Evolutionary conservation across 805 yeast species (phyloP).

Genomic region (Ogataea zsoltii): DNA sequence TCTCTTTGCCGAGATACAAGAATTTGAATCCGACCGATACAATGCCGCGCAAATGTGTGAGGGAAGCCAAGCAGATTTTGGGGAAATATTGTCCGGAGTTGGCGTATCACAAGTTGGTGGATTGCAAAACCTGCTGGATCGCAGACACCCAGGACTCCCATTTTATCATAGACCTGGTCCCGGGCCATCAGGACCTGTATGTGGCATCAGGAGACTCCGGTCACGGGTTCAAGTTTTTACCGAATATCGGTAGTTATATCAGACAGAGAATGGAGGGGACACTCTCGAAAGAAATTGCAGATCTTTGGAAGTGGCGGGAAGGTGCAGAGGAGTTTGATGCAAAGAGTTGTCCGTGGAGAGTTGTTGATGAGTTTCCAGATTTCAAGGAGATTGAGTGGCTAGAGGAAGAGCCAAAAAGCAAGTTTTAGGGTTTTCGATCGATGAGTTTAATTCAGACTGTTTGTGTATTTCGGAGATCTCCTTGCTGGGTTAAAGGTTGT

Average conservation of each 20-base stretch:
- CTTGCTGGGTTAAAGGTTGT: no score
- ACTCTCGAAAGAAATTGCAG: conserved; percentile 24
- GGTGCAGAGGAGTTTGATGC: conserved; percentile 12
- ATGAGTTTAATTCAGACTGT: no score
- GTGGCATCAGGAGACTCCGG: conserved; percentile 54
- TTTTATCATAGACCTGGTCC: conserved; percentile 42
- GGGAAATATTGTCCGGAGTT: conserved; percentile 41
- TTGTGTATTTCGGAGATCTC: no score
- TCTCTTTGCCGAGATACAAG: conserved; percentile 41
- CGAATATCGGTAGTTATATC: conserved; percentile 47
- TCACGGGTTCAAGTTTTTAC: conserved; percentile 48
- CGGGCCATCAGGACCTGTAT: conserved; percentile 32
- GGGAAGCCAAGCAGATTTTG: conserved; percentile 35
- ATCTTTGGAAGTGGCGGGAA: conserved; percentile 38
- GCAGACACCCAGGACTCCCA: conserved; percentile 44
- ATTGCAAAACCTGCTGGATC: conserved; percentile 40
- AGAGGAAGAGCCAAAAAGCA: conserved; percentile 18
- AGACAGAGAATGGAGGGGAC: conserved; percentile 33
- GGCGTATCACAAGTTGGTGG: conserved; percentile 36
- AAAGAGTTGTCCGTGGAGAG: conserved; percentile 14
- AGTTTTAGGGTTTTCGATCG: not conserved
- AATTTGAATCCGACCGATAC: conserved; percentile 37
- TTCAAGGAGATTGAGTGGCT: conserved; percentile 16
- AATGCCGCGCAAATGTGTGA: conserved; percentile 35
- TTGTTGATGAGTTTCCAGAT: conserved; percentile 17